Conservation (phyloP, 106 monocot genomes). For the Dendrobium catenatum region DNA sequence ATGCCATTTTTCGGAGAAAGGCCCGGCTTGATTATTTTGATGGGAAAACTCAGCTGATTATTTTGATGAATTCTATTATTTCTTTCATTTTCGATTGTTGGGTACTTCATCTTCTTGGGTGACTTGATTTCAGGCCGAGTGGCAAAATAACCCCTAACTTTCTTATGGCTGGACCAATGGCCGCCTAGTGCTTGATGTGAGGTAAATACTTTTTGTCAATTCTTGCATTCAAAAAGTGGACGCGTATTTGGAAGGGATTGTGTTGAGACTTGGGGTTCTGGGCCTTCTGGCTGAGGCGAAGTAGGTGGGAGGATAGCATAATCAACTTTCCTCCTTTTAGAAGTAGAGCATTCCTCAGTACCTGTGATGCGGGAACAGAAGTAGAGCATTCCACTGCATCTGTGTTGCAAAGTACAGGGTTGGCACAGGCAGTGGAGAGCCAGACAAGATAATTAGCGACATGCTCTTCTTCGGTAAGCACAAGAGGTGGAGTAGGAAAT, state of each 20-base stretch:
- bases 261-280: neutral
- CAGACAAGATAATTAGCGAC: constrained; percentile 71
- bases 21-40: too few species aligned
- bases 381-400: constrained; percentile 5
- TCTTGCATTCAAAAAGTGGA: constrained; percentile 39
- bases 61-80: too few species aligned
- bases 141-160: constrained; percentile 70
- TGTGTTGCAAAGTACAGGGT: constrained; percentile 16
- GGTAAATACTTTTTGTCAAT: constrained; percentile 54
- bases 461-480: constrained; percentile 58
- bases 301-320: too few species aligned
- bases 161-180: constrained; percentile 81
- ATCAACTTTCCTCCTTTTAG: too few species aligned
- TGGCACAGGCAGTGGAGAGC: constrained; percentile 37
- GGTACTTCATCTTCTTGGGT: neutral
- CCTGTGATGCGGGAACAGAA: too few species aligned
- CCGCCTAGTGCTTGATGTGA: constrained; percentile 76
- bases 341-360: too few species aligned
- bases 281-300: too few species aligned
- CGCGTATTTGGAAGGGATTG: neutral
- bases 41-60: too few species aligned
- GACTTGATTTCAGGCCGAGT: constrained; percentile 13
- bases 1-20: too few species aligned
- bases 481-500: too few species aligned
- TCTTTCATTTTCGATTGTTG: neutral